Base-by-base conservation (phyloP, 257 asterid species). In the Rauvolfia tetraphylla region DNA sequence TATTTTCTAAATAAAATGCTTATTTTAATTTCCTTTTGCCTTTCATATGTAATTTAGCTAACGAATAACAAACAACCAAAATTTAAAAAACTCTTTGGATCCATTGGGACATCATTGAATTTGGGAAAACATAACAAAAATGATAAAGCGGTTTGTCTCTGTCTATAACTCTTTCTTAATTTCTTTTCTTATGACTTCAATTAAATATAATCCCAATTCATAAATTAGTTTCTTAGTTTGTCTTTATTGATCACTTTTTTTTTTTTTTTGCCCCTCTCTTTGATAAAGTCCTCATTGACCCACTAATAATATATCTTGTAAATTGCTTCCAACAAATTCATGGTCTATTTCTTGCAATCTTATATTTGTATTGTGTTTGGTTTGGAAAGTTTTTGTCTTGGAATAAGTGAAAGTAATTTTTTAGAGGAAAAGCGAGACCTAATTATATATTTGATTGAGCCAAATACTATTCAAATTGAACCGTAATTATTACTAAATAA, bases 121-220 rank as follows among this genome's bases (percentile, higher is more conserved):
- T 59, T 61, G 34, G 59, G 71, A 18, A 39, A 22, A 25, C 63
- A 12, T 20, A 51, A 65, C 48, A 66, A 17, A 76, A 48, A 61
- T 61, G 54, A 76, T 68, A 49, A 74, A 51, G 11, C 79, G 79
- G 74, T 15, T 66, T 76, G 79, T 76, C 74, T 36, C 48, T 76
- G 54, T 67, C n/a, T 49, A 11, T 13, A 76, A 66, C 74, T 65
- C 39, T 75, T 75, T 65, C 79, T 34, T 53, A 18, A 31, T 15
- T 54, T 17, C 10, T 58, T 57, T 25, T 25, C 15, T 57, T n/a
- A 25, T 72, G 8, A 54, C 33, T 53, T 54, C 54, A 54, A 54
- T 36, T 72, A 33, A 23, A 25, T 70, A 13, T 48, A 17, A 29
- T 70, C 44, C 29, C 22, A 49, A 48, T 29, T 61, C 17, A 29